These are phyloP conservation scores for Collybiopsis luxurians DNA, from an alignment of 768 basidiomycete genomes.

Conservation along the genomic window DNA sequence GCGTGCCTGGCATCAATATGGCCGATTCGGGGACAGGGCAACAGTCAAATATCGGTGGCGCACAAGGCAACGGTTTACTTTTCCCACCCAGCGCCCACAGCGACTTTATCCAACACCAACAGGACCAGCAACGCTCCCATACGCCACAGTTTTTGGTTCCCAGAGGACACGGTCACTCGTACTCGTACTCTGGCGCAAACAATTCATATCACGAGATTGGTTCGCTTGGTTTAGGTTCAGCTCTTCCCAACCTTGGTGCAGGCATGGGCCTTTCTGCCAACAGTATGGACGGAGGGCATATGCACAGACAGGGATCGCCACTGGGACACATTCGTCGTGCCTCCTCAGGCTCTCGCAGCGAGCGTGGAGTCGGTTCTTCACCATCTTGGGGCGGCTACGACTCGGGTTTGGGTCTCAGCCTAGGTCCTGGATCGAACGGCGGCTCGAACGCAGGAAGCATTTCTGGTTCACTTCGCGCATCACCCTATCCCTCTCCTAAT, in stretches of 20 bases:
- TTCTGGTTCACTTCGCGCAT: conserved; percentile 2
- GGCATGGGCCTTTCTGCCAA: conserved; percentile 3
- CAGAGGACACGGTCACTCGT: conserved; percentile 11
- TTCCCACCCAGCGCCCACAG: conserved; percentile 7
- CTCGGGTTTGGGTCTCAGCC: not conserved
- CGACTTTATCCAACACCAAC: conserved; percentile 8
- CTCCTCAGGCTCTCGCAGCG: conserved; percentile 8
- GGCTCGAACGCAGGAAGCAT: conserved; percentile 1
- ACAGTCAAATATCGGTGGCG: conserved; percentile 6
- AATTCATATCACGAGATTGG: not conserved
- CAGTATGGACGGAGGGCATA: not conserved
- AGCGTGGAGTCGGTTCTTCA: not conserved
- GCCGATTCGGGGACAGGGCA: conserved; percentile 3
- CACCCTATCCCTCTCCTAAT: conserved; percentile 59
- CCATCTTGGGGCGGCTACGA: not conserved
- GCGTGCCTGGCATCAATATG: conserved; percentile 3
- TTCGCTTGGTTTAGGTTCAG: conserved; percentile 6
- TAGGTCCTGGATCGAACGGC: conserved; percentile 1
- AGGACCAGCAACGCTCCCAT: conserved; percentile 5
- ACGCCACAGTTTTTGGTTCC: conserved; percentile 5
- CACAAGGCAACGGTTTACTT: conserved; percentile 1
- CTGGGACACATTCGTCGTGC: conserved; percentile 3
- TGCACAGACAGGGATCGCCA: not conserved
- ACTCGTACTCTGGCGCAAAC: conserved; percentile 4
- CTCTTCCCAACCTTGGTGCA: conserved; percentile 12